phyloP scores from a whole-genome alignment of 495 filamentous ascomycete species.

The Penicillium arizonense region DNA sequence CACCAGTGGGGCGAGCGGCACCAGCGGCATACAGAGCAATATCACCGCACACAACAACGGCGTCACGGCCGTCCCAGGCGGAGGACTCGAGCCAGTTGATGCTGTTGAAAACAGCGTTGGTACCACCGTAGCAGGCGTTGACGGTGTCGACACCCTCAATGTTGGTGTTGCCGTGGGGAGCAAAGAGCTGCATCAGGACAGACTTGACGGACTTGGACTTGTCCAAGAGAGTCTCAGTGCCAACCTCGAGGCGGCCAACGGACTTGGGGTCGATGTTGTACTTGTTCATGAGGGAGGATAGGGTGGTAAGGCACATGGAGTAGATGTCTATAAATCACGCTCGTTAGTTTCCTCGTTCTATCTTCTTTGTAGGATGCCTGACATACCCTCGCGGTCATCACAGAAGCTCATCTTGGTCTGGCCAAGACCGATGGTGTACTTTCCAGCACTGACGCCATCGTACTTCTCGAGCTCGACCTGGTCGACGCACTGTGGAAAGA shows the following conservation, averaged over 20 bases:
- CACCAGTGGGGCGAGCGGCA: constrained; percentile 90
- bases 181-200: constrained; percentile 97
- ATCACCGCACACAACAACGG: constrained; percentile 90
- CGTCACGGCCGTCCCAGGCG: constrained; percentile 93
- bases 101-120: constrained; percentile 95
- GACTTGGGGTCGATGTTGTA: constrained; percentile 89
- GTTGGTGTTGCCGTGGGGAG: constrained; percentile 80
- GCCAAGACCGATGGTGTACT: constrained; percentile 98
- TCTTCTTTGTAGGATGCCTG: neutral
- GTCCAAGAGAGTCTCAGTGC: constrained; percentile 96
- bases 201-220: constrained; percentile 99
- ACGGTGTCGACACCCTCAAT: constrained; percentile 95
- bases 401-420: constrained; percentile 99
- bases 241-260: constrained; percentile 93
- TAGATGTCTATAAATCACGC: constrained; percentile 75
- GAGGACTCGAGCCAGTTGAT: constrained; percentile 99
- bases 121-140: constrained; percentile 98
- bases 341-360: neutral
- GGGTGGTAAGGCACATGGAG: constrained; percentile 86
- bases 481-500: constrained; percentile 77
- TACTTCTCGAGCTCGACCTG: constrained; percentile 96
- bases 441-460: constrained; percentile 90
- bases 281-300: constrained; percentile 85
- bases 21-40: constrained; percentile 99
- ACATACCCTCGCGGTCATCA: constrained; percentile 93